phyloP scores from a whole-genome alignment of 2,329 filamentous ascomycete genomes.

The Colletotrichum kahawae region DNA sequence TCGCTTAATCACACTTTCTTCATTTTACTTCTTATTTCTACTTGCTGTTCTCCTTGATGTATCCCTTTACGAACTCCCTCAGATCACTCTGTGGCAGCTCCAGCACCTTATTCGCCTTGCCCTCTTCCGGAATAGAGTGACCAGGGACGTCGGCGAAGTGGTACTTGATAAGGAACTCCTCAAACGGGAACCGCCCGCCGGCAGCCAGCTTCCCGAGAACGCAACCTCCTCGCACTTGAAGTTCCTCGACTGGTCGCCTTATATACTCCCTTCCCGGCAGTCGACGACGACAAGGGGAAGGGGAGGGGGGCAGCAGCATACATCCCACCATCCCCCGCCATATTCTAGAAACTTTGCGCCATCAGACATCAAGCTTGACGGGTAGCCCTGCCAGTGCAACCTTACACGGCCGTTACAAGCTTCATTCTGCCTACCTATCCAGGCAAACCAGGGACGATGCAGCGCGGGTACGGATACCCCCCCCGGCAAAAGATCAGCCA shows the following conservation, averaged over 20 bases:
- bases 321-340: not conserved
- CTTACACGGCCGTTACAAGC: not conserved
- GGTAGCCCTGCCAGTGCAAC: not conserved
- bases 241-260: not conserved
- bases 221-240: not conserved
- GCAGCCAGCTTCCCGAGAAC: slow-evolving; percentile 31
- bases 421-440: not conserved
- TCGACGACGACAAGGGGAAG: not conserved
- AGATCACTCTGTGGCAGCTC: slow-evolving; percentile 15
- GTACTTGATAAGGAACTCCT: slow-evolving; percentile 12
- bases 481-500: not conserved
- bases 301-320: not conserved
- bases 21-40: not conserved
- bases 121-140: slow-evolving; percentile 8
- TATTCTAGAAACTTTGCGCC: not conserved
- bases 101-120: slow-evolving; percentile 16
- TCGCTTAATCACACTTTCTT: not conserved
- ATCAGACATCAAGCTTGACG: not conserved
- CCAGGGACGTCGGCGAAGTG: slow-evolving; percentile 13
- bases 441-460: not conserved
- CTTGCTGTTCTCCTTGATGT: slow-evolving; percentile 3
- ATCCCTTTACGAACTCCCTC: not conserved
- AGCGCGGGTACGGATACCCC: not conserved
- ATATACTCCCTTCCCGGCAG: not conserved
- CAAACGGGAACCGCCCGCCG: slow-evolving; percentile 24